Conservation (phyloP, 768 basidiomycete species). For the Cystofilobasidium macerans region DNA sequence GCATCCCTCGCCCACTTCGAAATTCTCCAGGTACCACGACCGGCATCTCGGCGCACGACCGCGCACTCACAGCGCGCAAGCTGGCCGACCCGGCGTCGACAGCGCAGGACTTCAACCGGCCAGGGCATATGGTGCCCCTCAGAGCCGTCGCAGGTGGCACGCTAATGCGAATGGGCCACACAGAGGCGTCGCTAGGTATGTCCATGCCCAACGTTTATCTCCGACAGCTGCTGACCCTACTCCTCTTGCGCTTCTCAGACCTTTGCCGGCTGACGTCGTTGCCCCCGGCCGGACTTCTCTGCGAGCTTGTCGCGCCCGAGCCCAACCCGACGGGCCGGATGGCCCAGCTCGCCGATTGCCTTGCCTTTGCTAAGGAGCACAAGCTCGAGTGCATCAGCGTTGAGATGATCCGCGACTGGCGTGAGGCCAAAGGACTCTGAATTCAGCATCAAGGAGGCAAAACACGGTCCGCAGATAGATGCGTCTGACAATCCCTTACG, state of each 20-base stretch:
- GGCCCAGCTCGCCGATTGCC: conserved; percentile 89
- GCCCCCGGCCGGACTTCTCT: conserved; percentile 67
- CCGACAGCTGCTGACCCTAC: background rate
- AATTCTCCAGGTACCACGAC: conserved; percentile 64
- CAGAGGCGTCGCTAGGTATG: conserved; percentile 65
- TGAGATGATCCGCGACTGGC: conserved; percentile 46
- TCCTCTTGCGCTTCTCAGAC: conserved; percentile 42
- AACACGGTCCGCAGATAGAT: too few relatives aligned
- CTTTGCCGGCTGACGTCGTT: conserved; percentile 65
- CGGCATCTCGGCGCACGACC: conserved; percentile 93
- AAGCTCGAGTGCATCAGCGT: conserved; percentile 90
- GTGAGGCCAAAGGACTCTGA: conserved; percentile 27
- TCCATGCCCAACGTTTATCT: conserved; percentile 11
- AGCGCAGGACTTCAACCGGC: conserved; percentile 69
- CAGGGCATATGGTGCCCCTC: conserved; percentile 90
- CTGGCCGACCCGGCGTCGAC: conserved; percentile 51
- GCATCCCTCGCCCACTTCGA: too few relatives aligned
- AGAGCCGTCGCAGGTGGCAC: conserved; percentile 78
- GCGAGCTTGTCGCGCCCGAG: conserved; percentile 84
- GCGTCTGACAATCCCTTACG: too few relatives aligned
- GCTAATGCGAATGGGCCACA: conserved; percentile 79
- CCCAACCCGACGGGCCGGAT: conserved; percentile 67
- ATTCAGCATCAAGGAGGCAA: too few relatives aligned
- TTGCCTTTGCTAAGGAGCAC: conserved; percentile 78
- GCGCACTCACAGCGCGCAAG: conserved; percentile 71